Conservation (phyloP, 2,329 filamentous ascomycete genomes). For the Trichoderma polysporum region DNA sequence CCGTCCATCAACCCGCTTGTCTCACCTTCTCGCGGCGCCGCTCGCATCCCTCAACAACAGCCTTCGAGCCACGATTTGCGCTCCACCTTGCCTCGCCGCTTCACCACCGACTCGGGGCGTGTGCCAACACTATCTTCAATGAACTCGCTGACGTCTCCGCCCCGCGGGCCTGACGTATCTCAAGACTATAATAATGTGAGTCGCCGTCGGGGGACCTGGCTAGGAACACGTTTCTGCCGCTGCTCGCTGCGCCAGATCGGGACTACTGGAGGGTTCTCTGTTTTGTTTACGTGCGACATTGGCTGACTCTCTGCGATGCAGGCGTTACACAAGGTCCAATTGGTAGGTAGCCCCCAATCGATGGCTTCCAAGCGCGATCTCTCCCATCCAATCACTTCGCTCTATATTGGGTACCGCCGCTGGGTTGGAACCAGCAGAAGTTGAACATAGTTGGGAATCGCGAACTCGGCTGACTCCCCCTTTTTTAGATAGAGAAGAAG, state of each 20-base stretch:
- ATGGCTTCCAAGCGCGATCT: background rate
- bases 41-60: conserved; percentile 54
- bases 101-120: conserved; percentile 88
- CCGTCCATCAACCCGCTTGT: conserved; percentile 71
- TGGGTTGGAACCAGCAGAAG: background rate
- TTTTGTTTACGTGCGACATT: conserved; percentile 12
- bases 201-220: conserved; percentile 21
- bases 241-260: background rate
- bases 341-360: conserved; percentile 56
- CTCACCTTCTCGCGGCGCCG: conserved; percentile 70
- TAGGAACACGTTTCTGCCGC: background rate
- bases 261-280: background rate
- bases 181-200: conserved; percentile 51
- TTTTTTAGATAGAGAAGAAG: conserved; percentile 83
- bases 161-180: conserved; percentile 46
- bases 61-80: conserved; percentile 64
- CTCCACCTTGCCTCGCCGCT: conserved; percentile 80
- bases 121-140: conserved; percentile 68
- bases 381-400: conserved; percentile 10
- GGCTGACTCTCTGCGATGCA: conserved; percentile 32
- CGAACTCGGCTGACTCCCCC: background rate
- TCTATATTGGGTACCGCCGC: background rate
- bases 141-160: conserved; percentile 48
- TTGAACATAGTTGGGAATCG: background rate
- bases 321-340: conserved; percentile 71